A percentile compares a stretch with the other conserved stretches of the same genome.
These are phyloP conservation scores for Metschnikowia similis DNA, from an alignment of 805 yeast species.

Conservation along the genomic window DNA sequence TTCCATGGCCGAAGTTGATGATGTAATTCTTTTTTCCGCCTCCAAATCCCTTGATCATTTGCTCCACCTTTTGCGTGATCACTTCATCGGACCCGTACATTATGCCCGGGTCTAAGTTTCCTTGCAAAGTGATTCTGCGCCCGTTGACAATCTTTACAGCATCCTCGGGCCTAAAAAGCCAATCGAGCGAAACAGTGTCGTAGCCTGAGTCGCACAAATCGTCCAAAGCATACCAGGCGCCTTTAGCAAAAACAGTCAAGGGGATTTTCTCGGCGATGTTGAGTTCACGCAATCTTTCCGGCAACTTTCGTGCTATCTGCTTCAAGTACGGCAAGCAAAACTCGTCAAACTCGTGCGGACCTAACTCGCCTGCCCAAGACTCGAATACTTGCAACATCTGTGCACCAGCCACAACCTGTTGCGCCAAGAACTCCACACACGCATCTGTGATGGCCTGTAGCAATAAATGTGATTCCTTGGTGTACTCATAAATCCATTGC, in stretches of 20 bases:
- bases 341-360: constrained; percentile 82
- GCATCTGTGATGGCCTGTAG: constrained; percentile 79
- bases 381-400: constrained; percentile 97
- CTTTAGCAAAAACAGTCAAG: constrained; percentile 86
- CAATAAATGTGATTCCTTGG: constrained; percentile 64
- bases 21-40: constrained; percentile 90
- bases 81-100: constrained; percentile 86
- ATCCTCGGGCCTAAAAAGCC: constrained; percentile 81
- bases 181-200: constrained; percentile 87
- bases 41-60: constrained; percentile 88
- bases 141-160: constrained; percentile 74
- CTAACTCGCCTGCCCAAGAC: constrained; percentile 96
- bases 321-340: constrained; percentile 85
- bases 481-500: constrained; percentile 83
- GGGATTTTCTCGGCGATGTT: constrained; percentile 75
- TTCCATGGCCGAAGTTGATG: constrained; percentile 96
- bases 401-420: constrained; percentile 96
- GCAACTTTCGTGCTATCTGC: constrained; percentile 68
- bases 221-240: constrained; percentile 95
- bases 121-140: constrained; percentile 79
- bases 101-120: constrained; percentile 92
- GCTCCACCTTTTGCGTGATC: constrained; percentile 75
- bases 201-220: constrained; percentile 77
- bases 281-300: constrained; percentile 62
- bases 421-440: constrained; percentile 87